Conservation (phyloP, 2,329 filamentous ascomycete species). For the Monilinia vaccinii-corymbosi region DNA sequence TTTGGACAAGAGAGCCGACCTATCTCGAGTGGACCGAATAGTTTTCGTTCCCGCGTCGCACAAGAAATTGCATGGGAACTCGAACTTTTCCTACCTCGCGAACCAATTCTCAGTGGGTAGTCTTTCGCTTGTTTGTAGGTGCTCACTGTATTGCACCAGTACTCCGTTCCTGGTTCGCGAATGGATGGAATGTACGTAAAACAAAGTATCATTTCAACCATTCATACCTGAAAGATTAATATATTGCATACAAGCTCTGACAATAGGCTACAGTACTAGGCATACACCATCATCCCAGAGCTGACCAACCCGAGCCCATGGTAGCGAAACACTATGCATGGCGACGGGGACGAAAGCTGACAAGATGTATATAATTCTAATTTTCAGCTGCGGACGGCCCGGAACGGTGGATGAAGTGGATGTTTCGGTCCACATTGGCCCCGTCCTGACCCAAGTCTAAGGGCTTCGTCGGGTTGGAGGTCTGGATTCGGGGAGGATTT, state of each 20-base stretch:
- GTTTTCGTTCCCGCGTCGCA: too few relatives aligned
- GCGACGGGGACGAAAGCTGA: not conserved
- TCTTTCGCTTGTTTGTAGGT: too few relatives aligned
- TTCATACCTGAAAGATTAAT: not conserved
- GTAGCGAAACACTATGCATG: not conserved
- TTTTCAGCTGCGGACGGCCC: not conserved
- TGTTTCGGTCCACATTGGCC: not conserved
- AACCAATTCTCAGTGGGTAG: too few relatives aligned
- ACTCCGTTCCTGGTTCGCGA: too few relatives aligned
- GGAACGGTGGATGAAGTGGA: not conserved
- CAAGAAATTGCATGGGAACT: too few relatives aligned
- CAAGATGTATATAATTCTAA: not conserved
- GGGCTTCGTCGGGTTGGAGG: not conserved
- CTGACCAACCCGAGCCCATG: constrained; percentile 1
- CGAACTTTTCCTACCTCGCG: too few relatives aligned
- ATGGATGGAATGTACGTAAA: too few relatives aligned
- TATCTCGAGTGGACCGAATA: too few relatives aligned
- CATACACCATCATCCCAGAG: not conserved
- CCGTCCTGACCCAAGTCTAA: too few relatives aligned
- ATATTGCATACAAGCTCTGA: not conserved
- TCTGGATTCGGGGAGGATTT: not conserved
- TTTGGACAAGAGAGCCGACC: too few relatives aligned
- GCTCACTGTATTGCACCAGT: too few relatives aligned
- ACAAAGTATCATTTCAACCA: not conserved
- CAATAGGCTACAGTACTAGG: not conserved